Conservation (phyloP, 441 rosid genomes). For the Erysimum cheiri region DNA sequence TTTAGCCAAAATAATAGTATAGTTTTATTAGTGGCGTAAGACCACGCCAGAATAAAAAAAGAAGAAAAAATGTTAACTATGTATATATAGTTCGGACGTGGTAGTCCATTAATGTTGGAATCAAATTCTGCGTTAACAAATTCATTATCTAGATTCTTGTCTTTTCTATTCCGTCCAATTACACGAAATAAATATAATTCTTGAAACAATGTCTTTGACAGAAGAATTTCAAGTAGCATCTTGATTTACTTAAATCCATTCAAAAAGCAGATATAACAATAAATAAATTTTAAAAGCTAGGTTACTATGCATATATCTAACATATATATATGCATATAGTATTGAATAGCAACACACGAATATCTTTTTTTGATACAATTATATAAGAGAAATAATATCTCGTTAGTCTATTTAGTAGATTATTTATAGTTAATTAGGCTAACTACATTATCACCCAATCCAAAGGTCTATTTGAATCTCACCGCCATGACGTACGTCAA, state of each 20-base stretch:
- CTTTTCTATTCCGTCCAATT: conserved; percentile 37
- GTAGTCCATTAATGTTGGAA: conserved; percentile 45
- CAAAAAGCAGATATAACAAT: not conserved
- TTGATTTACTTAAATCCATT: conserved; percentile 17
- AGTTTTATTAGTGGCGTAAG: conserved; percentile 36
- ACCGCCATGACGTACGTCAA: not conserved
- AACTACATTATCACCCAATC: conserved; percentile 1
- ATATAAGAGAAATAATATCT: not conserved
- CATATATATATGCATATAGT: not conserved
- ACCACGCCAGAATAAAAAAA: conserved; percentile 36
- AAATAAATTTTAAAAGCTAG: not conserved
- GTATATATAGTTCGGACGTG: conserved; percentile 33
- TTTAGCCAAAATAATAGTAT: conserved; percentile 31
- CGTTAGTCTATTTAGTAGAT: not conserved
- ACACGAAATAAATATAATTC: conserved; percentile 13
- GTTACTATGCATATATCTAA: not conserved
- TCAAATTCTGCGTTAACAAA: conserved; percentile 40
- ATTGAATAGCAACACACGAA: conserved; percentile 1
- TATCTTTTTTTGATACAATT: not conserved
- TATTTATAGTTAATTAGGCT: not conserved
- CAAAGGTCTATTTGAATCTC: not conserved
- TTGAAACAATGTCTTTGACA: not conserved
- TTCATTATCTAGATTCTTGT: conserved; percentile 34
- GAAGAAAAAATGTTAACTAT: conserved; percentile 31
- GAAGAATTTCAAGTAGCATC: conserved; percentile 16